Base-by-base conservation (phyloP, 2,329 filamentous ascomycete genomes). In the Cladosporium cucumerinum region DNA sequence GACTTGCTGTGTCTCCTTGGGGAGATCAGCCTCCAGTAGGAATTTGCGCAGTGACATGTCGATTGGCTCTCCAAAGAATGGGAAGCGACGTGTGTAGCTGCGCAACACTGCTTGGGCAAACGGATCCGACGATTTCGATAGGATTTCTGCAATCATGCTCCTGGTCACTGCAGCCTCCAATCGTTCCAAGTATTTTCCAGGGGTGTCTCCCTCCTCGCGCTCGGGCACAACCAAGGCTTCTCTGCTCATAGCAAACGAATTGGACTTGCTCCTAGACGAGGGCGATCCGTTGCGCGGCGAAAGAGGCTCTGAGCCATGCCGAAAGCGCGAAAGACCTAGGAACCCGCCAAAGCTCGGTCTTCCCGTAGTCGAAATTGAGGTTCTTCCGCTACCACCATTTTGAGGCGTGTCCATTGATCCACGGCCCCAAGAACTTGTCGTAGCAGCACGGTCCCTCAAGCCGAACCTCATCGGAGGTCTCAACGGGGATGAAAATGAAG, bases 1-100 rank as follows among this genome's bases (percentile, higher is more conserved):
- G 68, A 99, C 98, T 72, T 99, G 95, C 77, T 99, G 95, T 0
- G 95, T 98, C 79, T 99, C 95, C 72, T 96, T 97, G 4, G 95
- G 95, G 34, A 99, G 80, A 76, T 98, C 94, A 3, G 95, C 93
- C 75, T 97, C 93, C 91, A 98, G 97, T 63, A 99, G 83, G 57
- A 99, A 84, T 76, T 98, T 98, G 43, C 95, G 88, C 68, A 98
- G 89, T 1, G 94, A 91, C 93, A 99, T 98, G 75, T 99, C 95
- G 82, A 99, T 94, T 0, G 95, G 95, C 71, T 98, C 94, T 30
- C 92, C 93, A 72, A 97, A 98, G 79, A 98, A 98, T 61, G 89
- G 88, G 77, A 98, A 98, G 23, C 90, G 90, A 61, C 94, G 88
- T 90, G 98, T 98, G 74, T 97, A 98, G 74, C 94, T 97, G 66